These are phyloP conservation scores for Metschnikowia similis DNA, from an alignment of 805 yeast genomes.

Conservation along the genomic window DNA sequence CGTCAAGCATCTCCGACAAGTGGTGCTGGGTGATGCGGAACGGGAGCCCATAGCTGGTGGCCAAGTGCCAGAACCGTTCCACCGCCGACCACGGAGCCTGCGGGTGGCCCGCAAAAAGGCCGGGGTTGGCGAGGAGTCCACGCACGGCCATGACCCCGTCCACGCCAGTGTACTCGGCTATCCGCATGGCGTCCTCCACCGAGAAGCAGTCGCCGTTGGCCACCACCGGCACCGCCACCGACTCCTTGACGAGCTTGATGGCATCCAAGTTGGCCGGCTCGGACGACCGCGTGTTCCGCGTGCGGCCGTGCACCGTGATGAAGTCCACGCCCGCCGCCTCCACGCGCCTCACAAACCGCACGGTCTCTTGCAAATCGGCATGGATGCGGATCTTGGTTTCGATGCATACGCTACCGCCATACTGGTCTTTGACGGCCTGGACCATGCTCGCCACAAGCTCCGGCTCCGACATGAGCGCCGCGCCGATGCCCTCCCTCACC, in stretches of 20 bases:
- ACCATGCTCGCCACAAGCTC: conserved; percentile 83
- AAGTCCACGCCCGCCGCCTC: conserved; percentile 90
- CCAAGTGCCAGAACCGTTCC: conserved; percentile 76
- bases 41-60: conserved; percentile 78
- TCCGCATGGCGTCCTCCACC: conserved; percentile 57
- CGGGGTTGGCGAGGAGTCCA: conserved; percentile 84
- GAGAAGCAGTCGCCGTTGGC: conserved; percentile 95
- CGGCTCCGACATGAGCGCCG: conserved; percentile 84
- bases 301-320: conserved; percentile 91
- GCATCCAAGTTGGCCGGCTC: conserved; percentile 82
- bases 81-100: conserved; percentile 88
- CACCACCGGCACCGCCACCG: conserved; percentile 72
- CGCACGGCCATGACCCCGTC: conserved; percentile 97
- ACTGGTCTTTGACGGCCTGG: conserved; percentile 68
- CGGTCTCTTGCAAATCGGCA: conserved; percentile 65
- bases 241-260: conserved; percentile 57
- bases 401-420: conserved; percentile 66
- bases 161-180: conserved; percentile 63
- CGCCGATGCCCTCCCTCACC: conserved; percentile 93
- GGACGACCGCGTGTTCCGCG: conserved; percentile 78
- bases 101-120: conserved; percentile 69
- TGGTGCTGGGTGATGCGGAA: conserved; percentile 85
- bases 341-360: conserved; percentile 64
- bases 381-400: conserved; percentile 94
- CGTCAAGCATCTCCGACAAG: conserved; percentile 78